Evolutionary conservation across 768 basidiomycete genomes (phyloP), one percentile per base, ranked within the genome.

Genomic region (Russula sp.): DNA sequence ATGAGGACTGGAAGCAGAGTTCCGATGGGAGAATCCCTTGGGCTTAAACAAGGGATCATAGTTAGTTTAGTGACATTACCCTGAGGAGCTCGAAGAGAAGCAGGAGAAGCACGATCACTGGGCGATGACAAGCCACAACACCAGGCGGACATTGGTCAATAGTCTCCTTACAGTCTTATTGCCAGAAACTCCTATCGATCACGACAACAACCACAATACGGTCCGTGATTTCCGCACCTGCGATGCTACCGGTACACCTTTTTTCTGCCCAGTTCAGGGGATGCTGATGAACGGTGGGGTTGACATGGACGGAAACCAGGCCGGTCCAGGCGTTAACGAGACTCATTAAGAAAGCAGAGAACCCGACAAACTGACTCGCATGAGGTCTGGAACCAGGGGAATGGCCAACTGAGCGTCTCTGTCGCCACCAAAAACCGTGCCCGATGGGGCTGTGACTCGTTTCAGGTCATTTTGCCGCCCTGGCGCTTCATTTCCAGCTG

Each of bases 71-170:
- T 35, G 47, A n/a, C 27, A 47, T 47, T 11, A 3, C 39, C 20
- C n/a, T 56, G 54, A 56, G 61, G 48, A 55, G 48, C 54, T 55
- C 55, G 40, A 56, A 62, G 61, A 62, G 61, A 62, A 54, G 59
- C 32, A 44, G 40, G 27, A 11, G 59, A 59, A 54, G 59, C 42
- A 18, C 42, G 39, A 40, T 40, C 39, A 27, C 27, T 27, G 11
- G 13, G 39, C 39, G 11, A 40, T 13, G 39, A 13, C 18, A 44
- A 44, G 42, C 42, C 42, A 4, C 45, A 20, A 45, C 45, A 45
- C 18, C 11, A 0, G 11, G 40, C 7, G 13, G 40, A 40, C 40
- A 40, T 40, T 13, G 10, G 10, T 11, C 35, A 37, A 40, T 14
- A 40, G 10, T 40, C 13, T 10, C 10, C 35, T 37, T 37, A 37